A percentile compares a stretch with the other conserved stretches of the same genome.
phyloP scores from a whole-genome alignment of 805 yeast genomes.

The Ogataea polymorpha region DNA sequence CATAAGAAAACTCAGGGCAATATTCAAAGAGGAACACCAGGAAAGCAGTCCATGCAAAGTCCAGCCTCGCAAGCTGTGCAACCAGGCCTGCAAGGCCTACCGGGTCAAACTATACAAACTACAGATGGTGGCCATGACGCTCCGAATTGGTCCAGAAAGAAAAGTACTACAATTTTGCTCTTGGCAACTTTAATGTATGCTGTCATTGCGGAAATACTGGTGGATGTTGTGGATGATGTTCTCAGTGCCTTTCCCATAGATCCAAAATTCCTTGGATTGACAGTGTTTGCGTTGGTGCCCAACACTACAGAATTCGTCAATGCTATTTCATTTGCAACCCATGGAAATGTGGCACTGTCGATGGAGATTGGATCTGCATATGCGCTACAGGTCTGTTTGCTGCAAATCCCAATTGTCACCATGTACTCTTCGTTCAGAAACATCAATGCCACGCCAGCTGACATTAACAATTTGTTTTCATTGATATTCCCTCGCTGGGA shows the following conservation, averaged over 20 bases:
- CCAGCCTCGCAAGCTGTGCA: slow-evolving; percentile 3
- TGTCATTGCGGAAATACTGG: slow-evolving; percentile 88
- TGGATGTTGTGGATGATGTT: slow-evolving; percentile 88
- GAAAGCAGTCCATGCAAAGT: slow-evolving; percentile 1
- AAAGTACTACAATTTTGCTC: slow-evolving; percentile 77
- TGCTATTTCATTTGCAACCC: slow-evolving; percentile 93
- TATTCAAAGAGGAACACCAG: neutral
- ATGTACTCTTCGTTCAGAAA: slow-evolving; percentile 59
- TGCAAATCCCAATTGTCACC: slow-evolving; percentile 90
- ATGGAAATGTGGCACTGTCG: slow-evolving; percentile 93
- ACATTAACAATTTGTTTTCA: slow-evolving; percentile 56
- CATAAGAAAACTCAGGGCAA: slow-evolving; percentile 9
- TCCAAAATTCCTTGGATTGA: slow-evolving; percentile 88
- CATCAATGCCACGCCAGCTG: slow-evolving; percentile 30
- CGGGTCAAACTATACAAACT: no score
- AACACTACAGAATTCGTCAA: slow-evolving; percentile 95
- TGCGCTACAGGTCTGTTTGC: slow-evolving; percentile 89
- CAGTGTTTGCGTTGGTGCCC: slow-evolving; percentile 94
- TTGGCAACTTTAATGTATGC: slow-evolving; percentile 88
- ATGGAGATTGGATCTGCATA: slow-evolving; percentile 99
- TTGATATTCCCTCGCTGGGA: slow-evolving; percentile 96
- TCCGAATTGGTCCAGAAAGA: slow-evolving; percentile 91
- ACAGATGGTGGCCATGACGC: slow-evolving; percentile 74
- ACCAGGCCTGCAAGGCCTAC: neutral
- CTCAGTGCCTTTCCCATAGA: slow-evolving; percentile 73